Evolutionary conservation across 768 basidiomycete species (phyloP).

Genomic region (Lactarius evosmus): DNA sequence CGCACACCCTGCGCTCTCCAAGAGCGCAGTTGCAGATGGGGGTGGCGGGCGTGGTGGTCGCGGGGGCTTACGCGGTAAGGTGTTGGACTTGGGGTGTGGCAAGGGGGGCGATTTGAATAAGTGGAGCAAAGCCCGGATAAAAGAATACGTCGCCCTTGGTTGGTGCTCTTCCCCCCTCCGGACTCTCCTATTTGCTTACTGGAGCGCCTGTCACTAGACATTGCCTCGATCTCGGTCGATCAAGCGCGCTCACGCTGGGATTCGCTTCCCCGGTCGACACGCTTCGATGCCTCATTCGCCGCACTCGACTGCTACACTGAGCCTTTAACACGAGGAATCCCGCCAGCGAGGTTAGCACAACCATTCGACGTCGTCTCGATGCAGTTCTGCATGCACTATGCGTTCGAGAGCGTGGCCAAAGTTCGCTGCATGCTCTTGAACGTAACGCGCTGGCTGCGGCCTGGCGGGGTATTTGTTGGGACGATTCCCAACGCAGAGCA

Average conservation of each 20-base stretch:
- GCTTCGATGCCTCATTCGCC: conserved; percentile 78
- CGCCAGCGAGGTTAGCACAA: conserved; percentile 53
- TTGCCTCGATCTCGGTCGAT: conserved; percentile 82
- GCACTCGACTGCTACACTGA: conserved; percentile 86
- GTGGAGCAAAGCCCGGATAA: conserved; percentile 85
- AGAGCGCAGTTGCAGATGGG: conserved; percentile 22
- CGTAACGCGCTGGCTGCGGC: conserved; percentile 71
- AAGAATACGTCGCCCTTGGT: conserved; percentile 82
- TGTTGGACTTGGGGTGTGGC: conserved; percentile 97
- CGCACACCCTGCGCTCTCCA: conserved; percentile 62
- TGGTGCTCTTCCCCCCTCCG: conserved; percentile 30
- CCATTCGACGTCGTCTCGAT: conserved; percentile 95
- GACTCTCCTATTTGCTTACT: conserved; percentile 8
- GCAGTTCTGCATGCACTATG: conserved; percentile 99
- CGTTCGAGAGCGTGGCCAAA: conserved; percentile 88
- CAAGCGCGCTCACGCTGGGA: conserved; percentile 79
- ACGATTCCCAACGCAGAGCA: conserved; percentile 89
- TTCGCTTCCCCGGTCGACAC: conserved; percentile 45
- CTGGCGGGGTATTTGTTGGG: conserved; percentile 93
- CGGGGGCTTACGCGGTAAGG: conserved; percentile 54
- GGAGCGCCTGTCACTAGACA: conserved; percentile 50
- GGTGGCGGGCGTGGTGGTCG: conserved; percentile 33
- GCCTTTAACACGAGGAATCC: conserved; percentile 65
- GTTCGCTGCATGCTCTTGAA: conserved; percentile 91
- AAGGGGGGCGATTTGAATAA: conserved; percentile 97